phyloP scores from a whole-genome alignment of 2,329 filamentous ascomycete genomes.

The Talaromyces sp. region DNA sequence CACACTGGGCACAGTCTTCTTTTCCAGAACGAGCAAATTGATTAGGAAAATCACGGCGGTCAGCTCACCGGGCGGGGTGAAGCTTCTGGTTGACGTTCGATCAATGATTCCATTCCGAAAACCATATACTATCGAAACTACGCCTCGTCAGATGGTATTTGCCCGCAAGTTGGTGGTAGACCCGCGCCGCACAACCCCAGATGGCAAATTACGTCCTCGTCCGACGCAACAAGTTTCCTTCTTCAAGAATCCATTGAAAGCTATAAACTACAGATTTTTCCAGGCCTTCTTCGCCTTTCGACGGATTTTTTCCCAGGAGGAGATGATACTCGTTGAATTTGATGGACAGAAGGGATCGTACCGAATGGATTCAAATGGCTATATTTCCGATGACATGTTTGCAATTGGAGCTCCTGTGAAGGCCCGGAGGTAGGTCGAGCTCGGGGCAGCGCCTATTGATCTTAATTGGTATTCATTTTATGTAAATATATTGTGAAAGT shows the following conservation, averaged over 20 bases:
- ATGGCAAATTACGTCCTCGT: constrained; percentile 7
- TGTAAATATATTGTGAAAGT: background rate
- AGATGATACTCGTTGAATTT: constrained; percentile 34
- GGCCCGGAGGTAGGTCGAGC: constrained; percentile 6
- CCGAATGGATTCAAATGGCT: constrained; percentile 34
- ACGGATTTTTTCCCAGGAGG: constrained; percentile 35
- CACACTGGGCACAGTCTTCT: constrained; percentile 55
- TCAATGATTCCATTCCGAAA: constrained; percentile 34
- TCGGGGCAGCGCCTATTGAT: background rate
- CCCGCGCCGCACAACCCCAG: constrained; percentile 15
- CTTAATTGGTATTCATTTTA: background rate
- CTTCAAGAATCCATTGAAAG: constrained; percentile 27
- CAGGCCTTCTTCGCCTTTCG: constrained; percentile 29
- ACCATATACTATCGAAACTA: constrained; percentile 26
- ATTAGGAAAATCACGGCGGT: constrained; percentile 55
- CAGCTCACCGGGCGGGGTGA: constrained; percentile 22
- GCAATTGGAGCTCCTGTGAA: constrained; percentile 19
- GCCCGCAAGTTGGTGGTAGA: constrained; percentile 27
- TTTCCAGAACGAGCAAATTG: constrained; percentile 53
- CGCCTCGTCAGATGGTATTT: constrained; percentile 30
- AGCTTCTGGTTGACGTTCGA: constrained; percentile 31
- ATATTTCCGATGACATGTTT: constrained; percentile 29
- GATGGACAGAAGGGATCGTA: constrained; percentile 29
- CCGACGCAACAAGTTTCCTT: constrained; percentile 18
- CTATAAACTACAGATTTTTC: constrained; percentile 25